A percentile compares a stretch with the other conserved stretches of the same genome.
phyloP scores from a whole-genome alignment of 2,329 filamentous ascomycete genomes.

The Drechslera avenae region DNA sequence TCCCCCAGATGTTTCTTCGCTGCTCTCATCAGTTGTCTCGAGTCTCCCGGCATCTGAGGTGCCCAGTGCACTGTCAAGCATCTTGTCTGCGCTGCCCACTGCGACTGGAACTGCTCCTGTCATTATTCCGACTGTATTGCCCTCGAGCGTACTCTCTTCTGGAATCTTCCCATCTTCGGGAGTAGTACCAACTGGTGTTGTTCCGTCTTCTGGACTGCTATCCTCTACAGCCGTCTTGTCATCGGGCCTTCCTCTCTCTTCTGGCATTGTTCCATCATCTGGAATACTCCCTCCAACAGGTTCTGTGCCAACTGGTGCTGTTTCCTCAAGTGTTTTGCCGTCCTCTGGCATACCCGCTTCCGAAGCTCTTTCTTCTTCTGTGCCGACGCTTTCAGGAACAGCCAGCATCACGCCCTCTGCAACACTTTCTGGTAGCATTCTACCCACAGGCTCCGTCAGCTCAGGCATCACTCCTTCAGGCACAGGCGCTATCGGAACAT shows the following conservation, averaged over 20 bases:
- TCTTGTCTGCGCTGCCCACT: constrained; percentile 22
- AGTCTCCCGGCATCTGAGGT: constrained; percentile 24
- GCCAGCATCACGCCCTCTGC: constrained; percentile 11
- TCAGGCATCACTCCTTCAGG: constrained; percentile 16
- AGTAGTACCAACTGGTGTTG: constrained; percentile 2
- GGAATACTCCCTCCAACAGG: constrained; percentile 14
- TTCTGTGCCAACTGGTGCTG: constrained; percentile 5
- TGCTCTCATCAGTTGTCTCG: constrained; percentile 26
- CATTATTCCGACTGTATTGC: constrained; percentile 7
- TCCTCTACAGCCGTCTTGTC: constrained; percentile 5
- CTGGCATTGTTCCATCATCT: constrained; percentile 10
- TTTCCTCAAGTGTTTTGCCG: constrained; percentile 12
- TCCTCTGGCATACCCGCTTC: constrained; percentile 16
- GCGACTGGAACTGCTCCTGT: constrained; percentile 25
- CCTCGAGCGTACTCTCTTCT: constrained; percentile 13
- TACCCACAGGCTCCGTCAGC: not conserved
- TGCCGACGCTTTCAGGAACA: constrained; percentile 16
- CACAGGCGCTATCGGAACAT: constrained; percentile 13
- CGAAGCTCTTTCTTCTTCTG: constrained; percentile 7
- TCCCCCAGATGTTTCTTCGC: constrained; percentile 22
- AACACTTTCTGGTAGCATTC: not conserved
- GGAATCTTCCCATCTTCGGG: constrained; percentile 8
- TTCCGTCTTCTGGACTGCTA: constrained; percentile 6
- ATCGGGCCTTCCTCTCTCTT: constrained; percentile 4
- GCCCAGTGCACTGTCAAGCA: constrained; percentile 24